phyloP scores from a whole-genome alignment of 768 basidiomycete species.

The Mycena capillaripes region DNA sequence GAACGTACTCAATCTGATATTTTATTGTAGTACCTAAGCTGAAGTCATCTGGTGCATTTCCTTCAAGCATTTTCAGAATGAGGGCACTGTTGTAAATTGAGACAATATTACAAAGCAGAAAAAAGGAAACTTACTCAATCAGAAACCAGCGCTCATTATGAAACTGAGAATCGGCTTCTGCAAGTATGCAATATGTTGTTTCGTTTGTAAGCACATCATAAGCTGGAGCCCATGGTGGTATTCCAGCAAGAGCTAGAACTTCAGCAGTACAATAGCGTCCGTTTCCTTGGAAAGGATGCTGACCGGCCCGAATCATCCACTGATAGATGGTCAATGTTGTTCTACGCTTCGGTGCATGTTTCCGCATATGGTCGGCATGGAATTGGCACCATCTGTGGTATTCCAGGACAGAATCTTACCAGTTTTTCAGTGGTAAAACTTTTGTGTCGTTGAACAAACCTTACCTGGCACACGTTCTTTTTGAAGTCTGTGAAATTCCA shows the following conservation, averaged over 20 bases:
- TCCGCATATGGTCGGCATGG: neutral
- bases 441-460: neutral
- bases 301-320: neutral
- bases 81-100: neutral
- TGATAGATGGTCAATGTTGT: neutral
- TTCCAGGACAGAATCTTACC: neutral
- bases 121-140: neutral
- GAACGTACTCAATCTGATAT: neutral
- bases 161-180: neutral
- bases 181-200: neutral
- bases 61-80: neutral
- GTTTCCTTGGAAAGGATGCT: neutral
- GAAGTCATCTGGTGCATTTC: neutral
- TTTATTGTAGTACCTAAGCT: neutral
- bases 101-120: neutral
- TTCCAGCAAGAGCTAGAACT: neutral
- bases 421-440: neutral
- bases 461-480: neutral
- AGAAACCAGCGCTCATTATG: neutral
- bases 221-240: neutral
- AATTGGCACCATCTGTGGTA: neutral
- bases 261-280: neutral
- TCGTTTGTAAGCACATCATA: neutral
- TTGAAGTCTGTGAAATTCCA: neutral
- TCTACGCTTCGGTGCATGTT: neutral